These are phyloP conservation scores for Penicillium crystallinum DNA, from an alignment of 495 filamentous ascomycete genomes.

Conservation along the genomic window DNA sequence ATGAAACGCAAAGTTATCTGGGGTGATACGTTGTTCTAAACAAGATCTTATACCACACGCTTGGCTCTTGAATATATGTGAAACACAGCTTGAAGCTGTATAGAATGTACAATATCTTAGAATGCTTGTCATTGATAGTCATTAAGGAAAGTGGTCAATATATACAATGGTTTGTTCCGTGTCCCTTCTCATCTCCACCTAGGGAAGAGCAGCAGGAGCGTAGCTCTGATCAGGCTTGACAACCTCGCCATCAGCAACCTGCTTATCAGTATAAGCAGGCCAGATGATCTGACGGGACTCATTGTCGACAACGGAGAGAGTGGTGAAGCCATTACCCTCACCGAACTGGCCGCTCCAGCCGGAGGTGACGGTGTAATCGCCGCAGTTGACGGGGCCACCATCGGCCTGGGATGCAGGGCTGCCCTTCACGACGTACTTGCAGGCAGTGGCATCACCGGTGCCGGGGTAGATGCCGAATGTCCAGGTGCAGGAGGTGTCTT, in stretches of 20 bases:
- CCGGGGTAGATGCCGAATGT: constrained; percentile 43
- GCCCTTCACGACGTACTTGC: constrained; percentile 37
- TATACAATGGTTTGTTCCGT: not conserved
- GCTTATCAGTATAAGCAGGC: constrained; percentile 45
- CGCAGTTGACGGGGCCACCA: constrained; percentile 39
- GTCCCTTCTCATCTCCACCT: not conserved
- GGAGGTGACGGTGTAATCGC: constrained; percentile 46
- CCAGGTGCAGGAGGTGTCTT: constrained; percentile 43
- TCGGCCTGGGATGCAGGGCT: constrained; percentile 36
- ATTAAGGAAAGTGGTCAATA: not conserved
- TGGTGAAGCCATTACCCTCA: constrained; percentile 48
- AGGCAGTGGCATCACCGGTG: constrained; percentile 22
- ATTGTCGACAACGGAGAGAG: constrained; percentile 39
- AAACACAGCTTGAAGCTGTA: too few species aligned
- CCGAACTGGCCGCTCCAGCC: constrained; percentile 55
- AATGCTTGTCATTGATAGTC: not conserved
- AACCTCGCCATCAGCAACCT: constrained; percentile 39
- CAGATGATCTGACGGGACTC: constrained; percentile 38
- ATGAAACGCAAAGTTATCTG: too few species aligned
- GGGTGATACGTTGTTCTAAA: too few species aligned
- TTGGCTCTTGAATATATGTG: too few species aligned
- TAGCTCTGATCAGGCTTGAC: constrained; percentile 53
- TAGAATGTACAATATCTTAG: not conserved
- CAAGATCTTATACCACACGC: too few species aligned
- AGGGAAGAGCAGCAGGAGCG: constrained; percentile 35